Conservation (phyloP, 164 flowering plant genomes). For the grape (Vitis vinifera) region ASM3070453v1 NC_081807.1:21222001-21222500, state of each 20-base stretch:
- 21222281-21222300: constrained; percentile 48
- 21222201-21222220: too few species aligned
- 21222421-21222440: background rate
- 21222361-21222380: constrained; percentile 48
- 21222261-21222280: constrained; percentile 68
- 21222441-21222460: constrained; percentile 5
- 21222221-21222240: too few species aligned
- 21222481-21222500: constrained; percentile 76
- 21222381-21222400: constrained; percentile 43
- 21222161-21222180: too few species aligned
- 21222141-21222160: too few species aligned
- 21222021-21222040: too few species aligned
- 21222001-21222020: too few species aligned
- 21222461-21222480: constrained; percentile 50
- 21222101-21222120: too few species aligned
- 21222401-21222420: background rate
- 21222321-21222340: constrained; percentile 65
- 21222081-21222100: too few species aligned
- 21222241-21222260: constrained; percentile 56
- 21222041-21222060: too few species aligned
- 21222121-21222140: too few species aligned
- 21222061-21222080: too few species aligned
- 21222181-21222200: too few species aligned
- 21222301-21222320: constrained; percentile 64
- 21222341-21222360: constrained; percentile 56